Base-by-base conservation (phyloP, 495 filamentous ascomycete species). In the Neurospora tetraspora region DNA sequence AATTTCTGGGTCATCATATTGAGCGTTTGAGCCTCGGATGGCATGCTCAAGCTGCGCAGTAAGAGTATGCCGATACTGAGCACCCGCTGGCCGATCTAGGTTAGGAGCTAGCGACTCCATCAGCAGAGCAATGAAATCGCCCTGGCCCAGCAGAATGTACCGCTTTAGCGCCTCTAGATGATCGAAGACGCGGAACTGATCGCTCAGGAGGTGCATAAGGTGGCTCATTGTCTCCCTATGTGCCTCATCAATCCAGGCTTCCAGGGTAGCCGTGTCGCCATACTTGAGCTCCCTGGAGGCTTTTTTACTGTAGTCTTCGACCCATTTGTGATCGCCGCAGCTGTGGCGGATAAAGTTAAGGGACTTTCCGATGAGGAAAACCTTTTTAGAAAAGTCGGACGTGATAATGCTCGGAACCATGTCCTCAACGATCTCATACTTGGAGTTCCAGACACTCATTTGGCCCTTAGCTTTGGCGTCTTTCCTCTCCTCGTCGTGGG, bases 1-100 rank as follows among this genome's bases (percentile, higher is more conserved):
- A 39, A 98, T 94, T 78, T 99, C 96, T n/a, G 91, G 89, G 10
- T 90, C 89, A 81, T 99, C 96, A 78, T 93, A 96, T 79, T 98
- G 96, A 20, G 96, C 96, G 82, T 98, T 99, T 40, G 94, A 98
- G 71, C 93, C 93, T 72, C 95, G 92, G 77, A 98, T 97, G 23
- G 96, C 96, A 83, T 99, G 96, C 79, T 99, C 96, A 18, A 99
- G 85, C 77, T 99, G 96, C 6, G 95, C 96, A 11, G 96, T 99
- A 4, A 98, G 87, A 8, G 93, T 98, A 80, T 99, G 96, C 6
- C 96, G 88, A 77, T 97, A 98, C 77, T 98, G 93, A 3, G 92
- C 91, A 71, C 94, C 94, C 53, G 96, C 96, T n/a, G 96, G 96
- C 18, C 94, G 91, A 77, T 98, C 96, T 12, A 99, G 87, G 76